Base-by-base conservation (phyloP, 1,284 basidiomycete genomes). In the Anthracocystis setariae region DNA sequence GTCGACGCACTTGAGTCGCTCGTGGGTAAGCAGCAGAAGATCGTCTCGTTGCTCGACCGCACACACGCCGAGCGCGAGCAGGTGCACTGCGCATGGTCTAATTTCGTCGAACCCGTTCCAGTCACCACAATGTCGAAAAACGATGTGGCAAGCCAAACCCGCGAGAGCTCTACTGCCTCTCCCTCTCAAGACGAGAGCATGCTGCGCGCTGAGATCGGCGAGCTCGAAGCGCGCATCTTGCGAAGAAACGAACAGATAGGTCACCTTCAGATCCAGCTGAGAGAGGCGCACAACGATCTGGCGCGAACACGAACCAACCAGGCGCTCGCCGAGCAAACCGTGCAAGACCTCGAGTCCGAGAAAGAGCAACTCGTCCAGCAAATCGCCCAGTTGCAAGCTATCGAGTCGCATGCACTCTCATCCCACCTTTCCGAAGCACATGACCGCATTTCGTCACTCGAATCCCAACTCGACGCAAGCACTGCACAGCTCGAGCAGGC, bases 181-280 rank as follows among this genome's bases (percentile, higher is more conserved):
- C n/a, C n/a, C n/a, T n/a, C n/a, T n/a, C n/a, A n/a, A n/a, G n/a
- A n/a, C n/a, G n/a, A n/a, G n/a, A n/a, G n/a, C n/a, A n/a, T n/a
- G n/a, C 33, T 61, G 20, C 32, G 35, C 21, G 27, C 8, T 2
- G 3, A 63, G 38, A 27, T 73, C 3, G 49, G 45, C 0, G 65
- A 74, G 37, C 18, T 56, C n/a, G 50, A 71, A 32, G 58, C 51
- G 18, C 52, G 67, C 7, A 39, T 74, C 5, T 27, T 73, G 35
- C 62, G 74, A 12, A 45, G 74, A 12, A 67, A 63, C 49, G 67
- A 69, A 40, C 74, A 76, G 49, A 76, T 76, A 24, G 74, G 66
- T 2, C 40, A 29, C 21, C 66, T 73, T 5, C 74, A 76, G 45
- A 46, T 39, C 2, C 52, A 64, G 44, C 49, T 74, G 7, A 18